Evolutionary conservation across 495 filamentous ascomycete genomes (phyloP), one percentile per base, ranked within the genome.

Genomic region (Saxophila tyrrhenica): DNA sequence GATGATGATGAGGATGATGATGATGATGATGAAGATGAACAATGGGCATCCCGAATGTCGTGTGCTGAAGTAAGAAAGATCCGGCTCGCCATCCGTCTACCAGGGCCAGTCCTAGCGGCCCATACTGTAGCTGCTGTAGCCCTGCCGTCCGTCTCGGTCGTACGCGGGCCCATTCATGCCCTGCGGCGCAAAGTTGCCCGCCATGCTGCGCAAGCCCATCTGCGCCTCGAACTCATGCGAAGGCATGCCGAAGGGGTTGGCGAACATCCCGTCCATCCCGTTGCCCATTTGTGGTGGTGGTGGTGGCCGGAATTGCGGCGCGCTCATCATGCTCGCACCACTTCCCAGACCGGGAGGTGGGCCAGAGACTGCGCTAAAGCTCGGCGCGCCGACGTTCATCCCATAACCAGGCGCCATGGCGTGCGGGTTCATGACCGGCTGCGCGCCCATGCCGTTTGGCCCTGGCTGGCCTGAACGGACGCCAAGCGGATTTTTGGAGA

Each of bases 401-500:
- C 48, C 39, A 22, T 52, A 48, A 1, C 53, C 58, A 10, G 58
- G 58, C 16, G 58, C 57, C 52, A 60, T 55, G 25, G 44, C 52
- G 9, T 51, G 57, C 16, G 55, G 50, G 19, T 23, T 45, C 47
- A 52, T 51, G 2, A n/a, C 10, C 2, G 39, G 32, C 16, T 60
- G 50, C 16, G 19, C n/a, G 7, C 17, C n/a, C 20, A 55, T 3
- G 0, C 58, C 58, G 10, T 16, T 22, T 16, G n/a, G 1, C 24
- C 21, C 20, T 22, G 19, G 24, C 17, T 23, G 48, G 7, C 85
- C 45, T 9, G 45, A 48, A 7, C 45, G 20, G 21, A 97, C 94
- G 23, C 94, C 92, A 9, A 98, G 76, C 1, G 92, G 92, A 62
- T 97, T 98, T 72, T 97, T 97, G 11, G 91, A 96, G 72, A 97